A percentile compares a stretch with the other conserved stretches of the same genome.
These are phyloP conservation scores for Claviceps sp. DNA, from an alignment of 2,329 filamentous ascomycete species.

Conservation along the genomic window DNA sequence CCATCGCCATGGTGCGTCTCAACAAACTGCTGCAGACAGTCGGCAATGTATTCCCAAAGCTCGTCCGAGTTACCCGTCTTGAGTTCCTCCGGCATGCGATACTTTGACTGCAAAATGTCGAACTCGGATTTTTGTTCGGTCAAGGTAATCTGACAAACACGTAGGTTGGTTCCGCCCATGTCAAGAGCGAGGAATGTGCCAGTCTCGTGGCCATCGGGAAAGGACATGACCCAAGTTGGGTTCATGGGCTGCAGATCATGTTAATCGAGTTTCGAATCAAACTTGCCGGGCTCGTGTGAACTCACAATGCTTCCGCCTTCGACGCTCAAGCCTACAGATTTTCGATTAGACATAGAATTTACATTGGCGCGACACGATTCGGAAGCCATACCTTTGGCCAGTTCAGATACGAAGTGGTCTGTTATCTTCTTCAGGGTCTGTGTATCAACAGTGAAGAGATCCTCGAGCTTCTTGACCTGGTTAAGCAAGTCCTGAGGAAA, in stretches of 20 bases:
- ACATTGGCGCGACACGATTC: background rate
- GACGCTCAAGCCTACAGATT: constrained; percentile 54
- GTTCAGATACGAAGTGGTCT: constrained; percentile 76
- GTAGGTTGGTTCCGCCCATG: constrained; percentile 91
- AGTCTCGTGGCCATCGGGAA: constrained; percentile 74
- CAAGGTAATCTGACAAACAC: constrained; percentile 85
- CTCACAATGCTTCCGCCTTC: constrained; percentile 88
- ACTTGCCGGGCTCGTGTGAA: constrained; percentile 9
- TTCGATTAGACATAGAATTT: constrained; percentile 6
- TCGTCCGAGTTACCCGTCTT: constrained; percentile 75
- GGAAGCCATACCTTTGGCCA: constrained; percentile 57
- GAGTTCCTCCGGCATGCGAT: constrained; percentile 84
- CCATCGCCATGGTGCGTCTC: constrained; percentile 67
- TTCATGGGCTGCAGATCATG: constrained; percentile 70
- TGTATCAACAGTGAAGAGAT: constrained; percentile 65
- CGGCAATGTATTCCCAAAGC: constrained; percentile 89
- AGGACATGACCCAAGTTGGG: constrained; percentile 87
- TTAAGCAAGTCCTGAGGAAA: constrained; percentile 69
- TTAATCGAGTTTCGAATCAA: constrained; percentile 7
- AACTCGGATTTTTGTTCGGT: constrained; percentile 81
- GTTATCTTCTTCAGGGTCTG: constrained; percentile 82
- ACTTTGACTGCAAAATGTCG: constrained; percentile 92
- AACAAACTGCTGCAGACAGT: constrained; percentile 83
- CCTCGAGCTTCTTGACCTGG: constrained; percentile 75
- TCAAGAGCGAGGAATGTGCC: constrained; percentile 84